Evolutionary conservation across 1,139 yeast genomes (phyloP).

Genomic region (Hanseniaspora gamundiae): DNA sequence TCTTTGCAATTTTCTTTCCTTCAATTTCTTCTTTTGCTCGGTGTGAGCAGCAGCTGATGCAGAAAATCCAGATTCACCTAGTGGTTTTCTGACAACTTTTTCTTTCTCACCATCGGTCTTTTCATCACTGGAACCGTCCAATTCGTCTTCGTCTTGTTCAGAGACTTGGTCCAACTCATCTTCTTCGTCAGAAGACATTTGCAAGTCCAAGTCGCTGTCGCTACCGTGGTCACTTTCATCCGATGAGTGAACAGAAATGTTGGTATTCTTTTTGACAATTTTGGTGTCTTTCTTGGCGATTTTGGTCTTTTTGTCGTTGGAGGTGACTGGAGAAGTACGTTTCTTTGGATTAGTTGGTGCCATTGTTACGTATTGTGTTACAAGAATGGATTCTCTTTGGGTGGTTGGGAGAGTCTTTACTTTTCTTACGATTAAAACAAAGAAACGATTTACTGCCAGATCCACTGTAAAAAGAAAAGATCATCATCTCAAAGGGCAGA

Average conservation of each 20-base stretch:
- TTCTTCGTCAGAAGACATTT: constrained; percentile 11
- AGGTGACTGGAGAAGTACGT: constrained; percentile 9
- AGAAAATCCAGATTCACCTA: constrained; percentile 27
- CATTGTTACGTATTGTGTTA: neutral
- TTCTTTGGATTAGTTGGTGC: constrained; percentile 9
- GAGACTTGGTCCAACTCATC: constrained; percentile 23
- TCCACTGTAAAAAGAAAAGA: too few species aligned
- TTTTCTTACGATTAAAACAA: neutral
- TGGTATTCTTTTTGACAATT: constrained; percentile 18
- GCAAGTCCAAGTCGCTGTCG: constrained; percentile 23
- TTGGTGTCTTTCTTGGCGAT: constrained; percentile 8
- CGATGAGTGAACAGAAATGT: constrained; percentile 20
- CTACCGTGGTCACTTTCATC: constrained; percentile 18
- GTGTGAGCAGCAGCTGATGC: constrained; percentile 61
- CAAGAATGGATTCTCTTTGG: too few species aligned
- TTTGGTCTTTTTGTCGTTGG: constrained; percentile 2
- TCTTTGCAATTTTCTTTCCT: constrained; percentile 78
- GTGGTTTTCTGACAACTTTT: constrained; percentile 9
- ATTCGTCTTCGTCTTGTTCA: constrained; percentile 22
- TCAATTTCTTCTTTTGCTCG: constrained; percentile 67
- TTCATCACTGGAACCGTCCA: constrained; percentile 18
- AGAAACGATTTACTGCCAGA: too few species aligned
- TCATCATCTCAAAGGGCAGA: too few species aligned
- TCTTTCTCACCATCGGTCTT: constrained; percentile 15
- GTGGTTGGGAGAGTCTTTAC: neutral